Conservation (phyloP, 306 rosid genomes). For the Vachellia collinsii region DNA sequence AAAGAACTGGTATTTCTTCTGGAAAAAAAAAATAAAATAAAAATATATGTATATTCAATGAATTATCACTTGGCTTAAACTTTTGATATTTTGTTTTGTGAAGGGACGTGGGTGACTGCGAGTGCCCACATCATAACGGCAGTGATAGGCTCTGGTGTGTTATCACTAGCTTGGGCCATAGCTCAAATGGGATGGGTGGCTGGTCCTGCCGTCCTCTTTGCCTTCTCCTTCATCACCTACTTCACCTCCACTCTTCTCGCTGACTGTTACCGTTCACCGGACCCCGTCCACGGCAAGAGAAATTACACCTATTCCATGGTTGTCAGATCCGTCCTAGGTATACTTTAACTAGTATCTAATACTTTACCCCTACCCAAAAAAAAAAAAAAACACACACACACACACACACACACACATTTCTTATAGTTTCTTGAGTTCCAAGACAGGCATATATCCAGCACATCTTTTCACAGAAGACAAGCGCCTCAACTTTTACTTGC, state of each 20-base stretch:
- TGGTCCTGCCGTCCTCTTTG: constrained; percentile 70
- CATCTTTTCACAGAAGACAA: too few relatives aligned
- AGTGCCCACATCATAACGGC: constrained; percentile 89
- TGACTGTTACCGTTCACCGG: constrained; percentile 72
- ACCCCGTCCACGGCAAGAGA: constrained; percentile 73
- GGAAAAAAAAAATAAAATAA: background rate
- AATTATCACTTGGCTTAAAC: background rate
- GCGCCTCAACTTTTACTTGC: background rate
- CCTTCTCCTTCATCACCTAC: constrained; percentile 80
- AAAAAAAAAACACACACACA: too few relatives aligned
- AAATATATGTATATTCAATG: background rate
- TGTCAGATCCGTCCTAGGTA: constrained; percentile 66
- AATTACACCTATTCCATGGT: constrained; percentile 82
- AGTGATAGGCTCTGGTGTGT: constrained; percentile 83
- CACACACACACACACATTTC: too few relatives aligned
- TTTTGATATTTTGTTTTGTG: background rate
- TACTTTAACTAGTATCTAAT: background rate
- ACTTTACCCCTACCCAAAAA: too few relatives aligned
- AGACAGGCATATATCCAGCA: background rate
- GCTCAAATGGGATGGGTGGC: constrained; percentile 83
- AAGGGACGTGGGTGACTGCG: constrained; percentile 87
- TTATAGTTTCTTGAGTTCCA: background rate
- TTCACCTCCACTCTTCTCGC: constrained; percentile 80
- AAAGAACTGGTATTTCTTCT: constrained; percentile 58
- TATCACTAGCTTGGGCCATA: constrained; percentile 76